Conservation (phyloP, 129 eudicot species). For the carrot (Daucus carota) region DNA sequence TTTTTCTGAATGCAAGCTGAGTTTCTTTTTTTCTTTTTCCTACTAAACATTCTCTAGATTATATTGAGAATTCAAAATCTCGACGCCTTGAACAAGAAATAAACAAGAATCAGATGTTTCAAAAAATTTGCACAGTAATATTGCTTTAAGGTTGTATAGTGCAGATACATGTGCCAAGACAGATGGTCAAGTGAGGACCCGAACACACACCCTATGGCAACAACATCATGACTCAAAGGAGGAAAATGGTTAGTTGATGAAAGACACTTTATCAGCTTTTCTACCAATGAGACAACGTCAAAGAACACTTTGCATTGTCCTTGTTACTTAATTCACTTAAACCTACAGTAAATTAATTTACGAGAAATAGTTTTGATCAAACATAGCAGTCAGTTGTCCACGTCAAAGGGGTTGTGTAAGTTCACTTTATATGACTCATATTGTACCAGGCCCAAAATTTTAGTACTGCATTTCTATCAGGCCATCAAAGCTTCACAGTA, state of each 20-base stretch:
- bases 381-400: not conserved
- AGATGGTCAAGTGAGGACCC: conserved; percentile 2
- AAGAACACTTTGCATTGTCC: conserved; percentile 6
- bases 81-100: not conserved
- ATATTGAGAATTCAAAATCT: no score
- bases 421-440: conserved; percentile 1
- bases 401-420: not conserved
- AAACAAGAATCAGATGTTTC: not conserved
- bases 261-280: conserved; percentile 44
- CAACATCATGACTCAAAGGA: conserved; percentile 1
- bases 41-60: no score
- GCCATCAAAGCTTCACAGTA: not conserved
- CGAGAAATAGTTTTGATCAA: not conserved
- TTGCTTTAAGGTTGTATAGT: not conserved
- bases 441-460: not conserved
- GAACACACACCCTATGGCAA: not conserved
- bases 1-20: no score
- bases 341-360: not conserved
- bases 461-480: not conserved
- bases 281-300: conserved; percentile 34
- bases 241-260: conserved; percentile 20
- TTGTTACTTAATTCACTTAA: not conserved
- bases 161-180: not conserved
- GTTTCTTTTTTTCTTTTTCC: no score
- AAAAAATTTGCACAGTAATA: not conserved